Conservation (phyloP, 345 rosid species). For the Sonneratia alba region DNA sequence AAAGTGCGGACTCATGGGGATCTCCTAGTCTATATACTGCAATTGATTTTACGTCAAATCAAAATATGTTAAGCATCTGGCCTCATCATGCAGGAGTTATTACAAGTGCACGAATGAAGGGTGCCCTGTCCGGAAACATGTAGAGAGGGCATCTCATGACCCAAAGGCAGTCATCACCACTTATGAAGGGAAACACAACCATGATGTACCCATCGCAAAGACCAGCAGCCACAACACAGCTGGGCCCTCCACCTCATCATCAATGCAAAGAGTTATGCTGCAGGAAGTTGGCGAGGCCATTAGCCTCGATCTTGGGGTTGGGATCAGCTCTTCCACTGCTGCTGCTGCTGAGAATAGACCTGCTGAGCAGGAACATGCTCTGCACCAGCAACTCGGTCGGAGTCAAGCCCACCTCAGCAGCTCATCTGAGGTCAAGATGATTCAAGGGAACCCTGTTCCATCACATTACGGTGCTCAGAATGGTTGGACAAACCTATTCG, state of each 20-base stretch:
- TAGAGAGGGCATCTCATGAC: constrained; percentile 76
- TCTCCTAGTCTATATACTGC: not conserved
- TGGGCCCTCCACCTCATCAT: constrained; percentile 16
- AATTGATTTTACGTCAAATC: not conserved
- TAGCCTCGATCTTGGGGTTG: constrained; percentile 96
- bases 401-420: constrained; percentile 30
- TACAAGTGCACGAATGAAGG: constrained; percentile 93
- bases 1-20: not conserved
- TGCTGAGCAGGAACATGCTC: constrained; percentile 29
- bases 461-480: constrained; percentile 49
- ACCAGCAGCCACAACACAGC: constrained; percentile 44
- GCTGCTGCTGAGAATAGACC: constrained; percentile 32
- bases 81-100: constrained; percentile 59
- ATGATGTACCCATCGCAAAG: constrained; percentile 29
- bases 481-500: constrained; percentile 42
- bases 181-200: too few relatives aligned
- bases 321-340: constrained; percentile 34
- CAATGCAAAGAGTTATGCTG: constrained; percentile 30
- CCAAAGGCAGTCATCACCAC: too few relatives aligned
- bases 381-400: constrained; percentile 30
- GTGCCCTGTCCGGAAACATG: constrained; percentile 94
- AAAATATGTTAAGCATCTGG: not conserved
- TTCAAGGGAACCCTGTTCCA: constrained; percentile 37
- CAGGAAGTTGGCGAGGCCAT: constrained; percentile 49
- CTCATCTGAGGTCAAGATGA: constrained; percentile 36